Conservation (phyloP, 257 asterid genomes). For the Capsicum pubescens region DNA sequence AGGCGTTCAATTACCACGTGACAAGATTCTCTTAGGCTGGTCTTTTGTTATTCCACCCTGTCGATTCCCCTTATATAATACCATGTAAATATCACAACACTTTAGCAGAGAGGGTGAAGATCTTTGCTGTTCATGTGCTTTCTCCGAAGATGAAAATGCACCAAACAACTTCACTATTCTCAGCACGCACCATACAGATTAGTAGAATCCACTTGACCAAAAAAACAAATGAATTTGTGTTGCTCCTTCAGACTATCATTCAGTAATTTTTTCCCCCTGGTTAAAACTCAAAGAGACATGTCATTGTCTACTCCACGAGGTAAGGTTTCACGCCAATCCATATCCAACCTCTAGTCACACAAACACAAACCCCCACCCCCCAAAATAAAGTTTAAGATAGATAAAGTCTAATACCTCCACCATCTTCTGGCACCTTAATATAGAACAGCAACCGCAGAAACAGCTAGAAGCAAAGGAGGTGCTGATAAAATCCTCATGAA, state of each 20-base stretch:
- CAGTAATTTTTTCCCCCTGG: neutral
- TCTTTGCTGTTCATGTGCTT: slow-evolving; percentile 3
- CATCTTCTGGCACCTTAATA: neutral
- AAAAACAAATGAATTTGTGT: neutral
- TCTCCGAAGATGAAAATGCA: slow-evolving; percentile 4
- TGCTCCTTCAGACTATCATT: neutral
- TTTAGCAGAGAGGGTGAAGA: neutral
- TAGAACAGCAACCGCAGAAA: neutral
- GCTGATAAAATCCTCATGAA: neutral
- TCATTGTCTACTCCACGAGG: neutral
- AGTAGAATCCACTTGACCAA: neutral
- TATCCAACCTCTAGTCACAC: neutral
- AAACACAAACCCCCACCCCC: neutral
- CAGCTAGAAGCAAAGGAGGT: neutral
- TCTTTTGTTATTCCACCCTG: slow-evolving; percentile 24
- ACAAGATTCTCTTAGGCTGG: slow-evolving; percentile 5
- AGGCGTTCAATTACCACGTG: neutral
- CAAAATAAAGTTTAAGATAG: neutral
- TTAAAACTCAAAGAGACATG: neutral
- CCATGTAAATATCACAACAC: neutral
- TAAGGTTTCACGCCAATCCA: neutral
- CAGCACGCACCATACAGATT: neutral
- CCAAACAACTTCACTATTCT: neutral
- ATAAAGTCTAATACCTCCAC: neutral
- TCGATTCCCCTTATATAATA: slow-evolving; percentile 2